Percentiles rank a stretch among this genome's conserved stretches.
Evolutionary conservation across 345 rosid species (phyloP).

Genomic region (Dipteronia sinensis): DNA sequence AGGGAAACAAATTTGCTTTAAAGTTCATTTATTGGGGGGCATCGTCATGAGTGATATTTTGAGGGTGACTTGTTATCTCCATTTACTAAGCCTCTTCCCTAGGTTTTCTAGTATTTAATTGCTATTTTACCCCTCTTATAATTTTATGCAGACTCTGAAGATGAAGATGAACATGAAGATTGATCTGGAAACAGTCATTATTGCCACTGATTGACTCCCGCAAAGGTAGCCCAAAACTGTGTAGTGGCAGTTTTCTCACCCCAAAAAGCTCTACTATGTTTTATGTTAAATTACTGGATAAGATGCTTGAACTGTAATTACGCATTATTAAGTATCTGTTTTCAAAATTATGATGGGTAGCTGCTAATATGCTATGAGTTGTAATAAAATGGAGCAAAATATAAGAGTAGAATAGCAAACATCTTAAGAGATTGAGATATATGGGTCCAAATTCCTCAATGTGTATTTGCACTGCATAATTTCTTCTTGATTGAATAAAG

Average conservation of each 20-base stretch:
- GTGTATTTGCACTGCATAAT: background rate
- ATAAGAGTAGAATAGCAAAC: background rate
- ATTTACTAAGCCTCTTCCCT: background rate
- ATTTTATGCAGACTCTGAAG: slow-evolving; percentile 74
- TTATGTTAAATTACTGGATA: background rate
- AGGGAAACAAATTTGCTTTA: background rate
- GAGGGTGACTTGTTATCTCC: background rate
- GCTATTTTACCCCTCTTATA: slow-evolving; percentile 2
- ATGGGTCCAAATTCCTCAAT: background rate
- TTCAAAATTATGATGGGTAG: background rate
- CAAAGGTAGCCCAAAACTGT: slow-evolving; percentile 25
- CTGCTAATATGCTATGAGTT: background rate
- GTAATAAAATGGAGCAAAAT: background rate
- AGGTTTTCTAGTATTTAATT: background rate
- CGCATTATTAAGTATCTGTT: background rate
- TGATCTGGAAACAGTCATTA: slow-evolving; percentile 28
- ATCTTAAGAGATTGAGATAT: background rate
- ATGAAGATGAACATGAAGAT: slow-evolving; percentile 77
- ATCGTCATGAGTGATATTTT: background rate
- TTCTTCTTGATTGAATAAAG: background rate
- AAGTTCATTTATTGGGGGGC: background rate
- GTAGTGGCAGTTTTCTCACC: background rate
- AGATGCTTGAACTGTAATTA: slow-evolving; percentile 6
- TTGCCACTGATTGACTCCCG: slow-evolving; percentile 9
- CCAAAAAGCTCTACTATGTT: background rate